A percentile compares a stretch with the other conserved stretches of the same genome.
Evolutionary conservation across 2,329 filamentous ascomycete species (phyloP).

Genomic region (Pseudogymnoascus sp.): DNA sequence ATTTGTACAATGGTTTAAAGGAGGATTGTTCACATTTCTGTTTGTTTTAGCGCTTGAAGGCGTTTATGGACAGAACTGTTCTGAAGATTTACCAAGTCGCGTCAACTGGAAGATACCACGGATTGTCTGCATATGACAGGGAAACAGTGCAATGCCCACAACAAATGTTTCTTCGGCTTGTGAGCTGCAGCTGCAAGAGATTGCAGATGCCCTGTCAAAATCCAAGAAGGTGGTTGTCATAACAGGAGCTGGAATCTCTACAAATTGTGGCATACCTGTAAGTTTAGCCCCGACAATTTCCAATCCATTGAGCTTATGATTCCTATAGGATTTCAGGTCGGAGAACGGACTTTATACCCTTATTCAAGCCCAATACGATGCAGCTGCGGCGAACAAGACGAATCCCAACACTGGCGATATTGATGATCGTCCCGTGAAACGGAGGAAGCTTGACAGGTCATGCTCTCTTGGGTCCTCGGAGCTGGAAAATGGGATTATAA

Average conservation of each 20-base stretch:
- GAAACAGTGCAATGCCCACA: constrained; percentile 26
- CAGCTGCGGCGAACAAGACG: constrained; percentile 36
- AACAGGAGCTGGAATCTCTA: constrained; percentile 68
- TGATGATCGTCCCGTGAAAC: constrained; percentile 31
- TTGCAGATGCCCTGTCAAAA: constrained; percentile 59
- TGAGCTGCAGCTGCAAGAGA: constrained; percentile 46
- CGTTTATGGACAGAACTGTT: background rate
- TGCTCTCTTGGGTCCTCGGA: background rate
- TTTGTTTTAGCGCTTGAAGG: background rate
- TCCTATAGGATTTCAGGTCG: constrained; percentile 60
- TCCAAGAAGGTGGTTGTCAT: constrained; percentile 65
- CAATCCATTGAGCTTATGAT: constrained; percentile 4
- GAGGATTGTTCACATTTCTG: background rate
- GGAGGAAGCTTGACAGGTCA: constrained; percentile 21
- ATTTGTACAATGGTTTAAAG: background rate
- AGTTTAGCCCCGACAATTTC: constrained; percentile 25
- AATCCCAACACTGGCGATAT: constrained; percentile 29
- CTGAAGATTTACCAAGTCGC: background rate
- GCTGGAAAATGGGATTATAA: background rate
- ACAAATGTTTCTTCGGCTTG: constrained; percentile 26
- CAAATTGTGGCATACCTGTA: constrained; percentile 70
- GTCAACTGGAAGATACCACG: background rate
- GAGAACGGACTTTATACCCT: constrained; percentile 67
- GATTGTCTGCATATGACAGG: background rate
- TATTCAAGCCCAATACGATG: constrained; percentile 62